Base-by-base conservation (phyloP, 2,329 filamentous ascomycete species). In the Cladosporium sp. region DNA sequence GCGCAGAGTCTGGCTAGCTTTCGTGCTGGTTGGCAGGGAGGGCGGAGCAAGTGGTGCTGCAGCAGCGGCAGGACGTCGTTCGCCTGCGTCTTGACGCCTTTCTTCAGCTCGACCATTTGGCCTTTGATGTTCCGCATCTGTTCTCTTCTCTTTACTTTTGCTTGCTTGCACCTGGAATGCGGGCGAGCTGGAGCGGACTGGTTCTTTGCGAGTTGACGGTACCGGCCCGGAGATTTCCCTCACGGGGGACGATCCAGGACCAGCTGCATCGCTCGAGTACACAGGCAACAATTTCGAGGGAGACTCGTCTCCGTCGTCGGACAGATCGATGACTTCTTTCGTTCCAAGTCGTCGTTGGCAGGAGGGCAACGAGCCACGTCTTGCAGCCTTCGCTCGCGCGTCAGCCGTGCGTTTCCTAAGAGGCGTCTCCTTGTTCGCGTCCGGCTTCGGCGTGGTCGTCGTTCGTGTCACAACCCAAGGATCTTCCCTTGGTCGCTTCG, bases 181-280 rank as follows among this genome's bases (percentile, higher is more conserved):
- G 62, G 33, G 60, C 53, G 50, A 74, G 45, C 56, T 71, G 60
- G 58, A 73, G 67, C 8, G 65, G 63, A 31, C 62, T 63, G 55
- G 42, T 19, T 41, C 28, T 35, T 41, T 34, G 10, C 22, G 34
- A 51, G 41, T 28, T 7, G 22, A 13, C 19, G 19, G 34, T 22
- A 43, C 13, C 16, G 49, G 43, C 10, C 34, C 64, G 66, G 53
- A 42, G 13, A 35, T 34, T 52, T 48, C 38, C 19, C 50, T 54
- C 18, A 42, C 54, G 22, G 63, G 54, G 3, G 65, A 62, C 16
- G 58, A 60, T 1, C 46, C 56, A 16, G 58, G 56, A 1, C 54
- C 57, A 34, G 61, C 44, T 37, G 58, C 57, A 54, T 61, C 59
- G 48, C 61, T 59, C 32, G 64, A 60, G 52, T 62, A 61, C 31